phyloP scores from a whole-genome alignment of 2,329 filamentous ascomycete species.

The Trichoderma sp. region DNA sequence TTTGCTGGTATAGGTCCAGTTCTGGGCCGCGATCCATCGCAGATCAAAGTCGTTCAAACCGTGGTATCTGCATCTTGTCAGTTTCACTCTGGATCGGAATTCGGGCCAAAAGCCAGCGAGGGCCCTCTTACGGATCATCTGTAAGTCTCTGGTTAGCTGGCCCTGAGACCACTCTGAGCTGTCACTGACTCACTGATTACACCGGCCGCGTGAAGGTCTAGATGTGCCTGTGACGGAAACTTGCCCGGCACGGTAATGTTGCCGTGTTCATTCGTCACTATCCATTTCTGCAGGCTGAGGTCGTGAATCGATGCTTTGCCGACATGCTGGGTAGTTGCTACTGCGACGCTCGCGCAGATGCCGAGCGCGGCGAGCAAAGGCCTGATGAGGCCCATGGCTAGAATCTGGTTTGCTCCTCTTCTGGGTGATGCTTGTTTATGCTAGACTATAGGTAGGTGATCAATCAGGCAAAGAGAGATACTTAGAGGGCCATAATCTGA shows the following conservation, averaged over 20 bases:
- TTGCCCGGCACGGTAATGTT: constrained; percentile 49
- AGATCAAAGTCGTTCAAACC: constrained; percentile 62
- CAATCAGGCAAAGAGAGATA: too few species aligned
- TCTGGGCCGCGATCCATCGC: constrained; percentile 54
- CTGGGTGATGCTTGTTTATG: neutral
- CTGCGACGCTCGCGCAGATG: constrained; percentile 4
- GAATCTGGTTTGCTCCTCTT: neutral
- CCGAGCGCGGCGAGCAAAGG: constrained; percentile 6
- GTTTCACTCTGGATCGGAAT: neutral
- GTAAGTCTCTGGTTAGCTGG: neutral
- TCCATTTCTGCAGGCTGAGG: constrained; percentile 18
- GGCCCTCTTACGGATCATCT: constrained; percentile 40
- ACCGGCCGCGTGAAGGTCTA: constrained; percentile 57
- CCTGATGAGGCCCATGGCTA: constrained; percentile 3
- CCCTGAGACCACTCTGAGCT: neutral
- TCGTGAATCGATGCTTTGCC: constrained; percentile 17
- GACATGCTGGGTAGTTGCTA: neutral
- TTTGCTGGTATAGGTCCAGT: constrained; percentile 63
- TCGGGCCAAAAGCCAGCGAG: neutral
- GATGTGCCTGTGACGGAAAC: constrained; percentile 60
- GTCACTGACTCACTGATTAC: constrained; percentile 47
- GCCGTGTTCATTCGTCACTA: constrained; percentile 27
- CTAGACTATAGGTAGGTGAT: too few species aligned
- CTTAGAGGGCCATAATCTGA: too few species aligned
- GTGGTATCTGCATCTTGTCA: constrained; percentile 44